Evolutionary conservation across 768 basidiomycete genomes (phyloP).

Genomic region (Sporobolomyces phaffii): DNA sequence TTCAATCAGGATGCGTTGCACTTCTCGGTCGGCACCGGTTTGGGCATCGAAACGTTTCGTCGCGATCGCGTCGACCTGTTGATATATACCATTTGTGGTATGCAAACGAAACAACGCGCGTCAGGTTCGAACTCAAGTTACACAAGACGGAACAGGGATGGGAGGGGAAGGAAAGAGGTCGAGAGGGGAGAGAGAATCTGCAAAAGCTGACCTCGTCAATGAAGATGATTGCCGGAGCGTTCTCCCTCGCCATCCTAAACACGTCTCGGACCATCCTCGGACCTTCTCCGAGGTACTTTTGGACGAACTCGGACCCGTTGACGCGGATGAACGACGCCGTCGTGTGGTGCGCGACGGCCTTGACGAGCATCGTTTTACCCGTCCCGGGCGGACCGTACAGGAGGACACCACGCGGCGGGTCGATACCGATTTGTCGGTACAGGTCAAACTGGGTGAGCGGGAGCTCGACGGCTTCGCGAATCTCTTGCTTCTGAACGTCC

Average conservation of each 20-base stretch:
- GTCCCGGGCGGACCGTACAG: conserved; percentile 90
- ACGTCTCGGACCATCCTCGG: conserved; percentile 99
- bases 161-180: background rate
- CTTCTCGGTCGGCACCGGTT: conserved; percentile 96
- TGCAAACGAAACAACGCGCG: no score
- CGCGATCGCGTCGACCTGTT: conserved; percentile 90
- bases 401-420: conserved; percentile 93
- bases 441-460: conserved; percentile 92
- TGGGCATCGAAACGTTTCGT: conserved; percentile 99
- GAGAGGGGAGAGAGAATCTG: background rate
- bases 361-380: conserved; percentile 97
- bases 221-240: conserved; percentile 96
- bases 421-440: conserved; percentile 99
- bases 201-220: conserved; percentile 63
- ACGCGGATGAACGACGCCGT: conserved; percentile 97
- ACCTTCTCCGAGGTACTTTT: conserved; percentile 98
- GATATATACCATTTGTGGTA: no score
- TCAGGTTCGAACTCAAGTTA: no score
- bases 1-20: conserved; percentile 95
- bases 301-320: conserved; percentile 96
- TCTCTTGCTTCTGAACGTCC: conserved; percentile 98
- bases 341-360: conserved; percentile 97
- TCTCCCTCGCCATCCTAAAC: conserved; percentile 93
- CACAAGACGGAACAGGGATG: no score
- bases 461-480: conserved; percentile 93